Evolutionary conservation across 257 asterid species (phyloP).

Genomic region (Solanum pimpinellifolium): DNA sequence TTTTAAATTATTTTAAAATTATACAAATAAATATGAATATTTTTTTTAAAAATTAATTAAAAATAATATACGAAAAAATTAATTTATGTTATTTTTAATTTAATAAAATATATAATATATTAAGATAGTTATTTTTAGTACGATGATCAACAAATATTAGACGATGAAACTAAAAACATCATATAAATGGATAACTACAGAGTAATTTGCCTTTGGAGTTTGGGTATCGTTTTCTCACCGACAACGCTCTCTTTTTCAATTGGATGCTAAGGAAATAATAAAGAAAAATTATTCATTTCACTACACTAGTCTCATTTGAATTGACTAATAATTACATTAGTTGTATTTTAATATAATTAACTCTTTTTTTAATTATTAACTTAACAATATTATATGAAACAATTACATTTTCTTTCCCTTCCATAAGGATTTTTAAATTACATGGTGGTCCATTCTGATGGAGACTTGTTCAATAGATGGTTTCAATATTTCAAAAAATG

Average conservation of each 20-base stretch:
- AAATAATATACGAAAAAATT: rapidly evolving
- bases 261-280: background rate
- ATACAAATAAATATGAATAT: too few species aligned
- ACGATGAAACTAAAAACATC: rapidly evolving
- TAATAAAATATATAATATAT: too few species aligned
- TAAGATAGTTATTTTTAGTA: rapidly evolving
- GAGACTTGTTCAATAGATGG: background rate
- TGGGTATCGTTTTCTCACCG: background rate
- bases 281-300: background rate
- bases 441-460: background rate
- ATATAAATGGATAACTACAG: background rate
- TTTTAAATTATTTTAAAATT: too few species aligned
- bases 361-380: background rate
- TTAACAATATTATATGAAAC: background rate
- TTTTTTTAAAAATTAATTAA: background rate
- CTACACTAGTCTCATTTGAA: background rate
- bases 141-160: rapidly evolving
- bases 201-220: background rate
- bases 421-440: background rate
- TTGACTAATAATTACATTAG: background rate
- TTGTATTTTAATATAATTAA: background rate
- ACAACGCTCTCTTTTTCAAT: background rate
- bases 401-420: background rate
- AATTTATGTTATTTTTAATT: too few species aligned
- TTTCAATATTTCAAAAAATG: background rate